Base-by-base conservation (phyloP, 441 rosid genomes). In the Euphorbia celastroides region DNA sequence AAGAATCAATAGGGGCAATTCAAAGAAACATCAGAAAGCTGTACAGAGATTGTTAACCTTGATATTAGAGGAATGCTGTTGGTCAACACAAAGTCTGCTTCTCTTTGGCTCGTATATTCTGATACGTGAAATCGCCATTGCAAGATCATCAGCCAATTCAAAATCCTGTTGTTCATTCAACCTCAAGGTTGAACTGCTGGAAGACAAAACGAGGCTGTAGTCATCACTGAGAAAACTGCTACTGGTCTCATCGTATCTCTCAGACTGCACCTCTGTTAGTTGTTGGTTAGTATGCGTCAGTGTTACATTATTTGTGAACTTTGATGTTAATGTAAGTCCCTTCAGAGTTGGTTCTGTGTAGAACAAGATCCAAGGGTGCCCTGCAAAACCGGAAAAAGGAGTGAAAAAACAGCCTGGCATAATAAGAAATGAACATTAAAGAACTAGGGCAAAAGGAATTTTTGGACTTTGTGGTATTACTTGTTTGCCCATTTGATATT, bases 321-420 rank as follows among this genome's bases (percentile, higher is more conserved):
- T 90, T 22, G 87, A 77, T 74, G 85, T 85, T 55, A 82, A 75
- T 66, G 88, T 77, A 77, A 84, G 61, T 20, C 85, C 72, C 81
- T 80, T 90, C 25, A 87, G 71, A 20, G 92, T 79, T 63, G 93
- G 79, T 65, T 90, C 93, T 1, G 98, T 93, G 79, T 86, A 85
- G 75, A 93, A 89, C 63, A 91, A 76, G 66, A 89, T 82, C 97
- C 97, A 91, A 8, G 99, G 96, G 77, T 93, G 96, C 77, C 90
- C 97, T 93, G 84, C 55, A 71, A 66, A 25, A 60, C 64, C n/a
- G 71, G 25, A 38, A 30, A 48, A 23, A 36, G 2, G 67, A 42
- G 12, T 8, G 50, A 44, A 64, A 54, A 72, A 36, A 12, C 38
- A 12, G 12, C 25, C 19, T 17, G 6, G 4, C 9, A 4, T 34